These are phyloP conservation scores for Dalbergia cultrata DNA, from an alignment of 306 rosid genomes.

Conservation along the genomic window DNA sequence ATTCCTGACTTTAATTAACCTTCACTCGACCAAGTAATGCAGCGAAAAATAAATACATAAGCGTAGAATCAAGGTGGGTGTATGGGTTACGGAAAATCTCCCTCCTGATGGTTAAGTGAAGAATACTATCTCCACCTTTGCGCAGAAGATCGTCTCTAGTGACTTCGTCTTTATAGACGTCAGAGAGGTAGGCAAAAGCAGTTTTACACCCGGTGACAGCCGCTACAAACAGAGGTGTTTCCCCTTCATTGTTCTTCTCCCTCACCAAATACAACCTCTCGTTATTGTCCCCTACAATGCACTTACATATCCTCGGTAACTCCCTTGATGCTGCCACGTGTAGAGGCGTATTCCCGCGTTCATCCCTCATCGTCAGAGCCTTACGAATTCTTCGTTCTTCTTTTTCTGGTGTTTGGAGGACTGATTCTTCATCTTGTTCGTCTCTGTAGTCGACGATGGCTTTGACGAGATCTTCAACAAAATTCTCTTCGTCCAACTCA, in stretches of 20 bases:
- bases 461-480: conserved; percentile 6
- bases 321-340: conserved; percentile 61
- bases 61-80: neutral
- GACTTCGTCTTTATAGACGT: neutral
- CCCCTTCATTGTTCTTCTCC: neutral
- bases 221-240: conserved; percentile 35
- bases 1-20: no score
- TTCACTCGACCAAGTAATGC: no score
- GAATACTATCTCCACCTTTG: neutral
- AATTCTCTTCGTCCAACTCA: conserved; percentile 14
- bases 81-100: neutral
- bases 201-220: conserved; percentile 5
- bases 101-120: neutral
- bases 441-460: conserved; percentile 16
- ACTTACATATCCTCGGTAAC: conserved; percentile 36
- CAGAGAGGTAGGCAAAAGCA: conserved; percentile 18
- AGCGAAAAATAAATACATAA: no score
- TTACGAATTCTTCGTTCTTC: neutral
- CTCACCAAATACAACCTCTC: neutral
- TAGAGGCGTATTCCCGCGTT: conserved; percentile 56
- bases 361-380: neutral
- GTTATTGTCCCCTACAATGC: neutral
- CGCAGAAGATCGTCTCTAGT: neutral
- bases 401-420: no score
- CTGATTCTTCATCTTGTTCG: no score